Conservation (phyloP, 2,329 filamentous ascomycete species). For the Hypoxylon sp. region DNA sequence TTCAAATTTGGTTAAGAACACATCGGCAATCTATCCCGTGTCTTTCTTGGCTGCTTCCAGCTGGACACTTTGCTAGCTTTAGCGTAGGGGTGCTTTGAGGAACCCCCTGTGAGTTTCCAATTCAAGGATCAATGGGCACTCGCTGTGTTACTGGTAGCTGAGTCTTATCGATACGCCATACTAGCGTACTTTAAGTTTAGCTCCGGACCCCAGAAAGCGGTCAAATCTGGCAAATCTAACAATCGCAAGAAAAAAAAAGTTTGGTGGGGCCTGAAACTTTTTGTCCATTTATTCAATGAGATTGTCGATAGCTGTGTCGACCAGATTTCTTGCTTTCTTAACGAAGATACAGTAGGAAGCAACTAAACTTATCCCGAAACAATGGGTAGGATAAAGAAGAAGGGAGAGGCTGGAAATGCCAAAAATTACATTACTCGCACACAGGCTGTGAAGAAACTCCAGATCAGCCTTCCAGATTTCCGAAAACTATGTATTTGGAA, state of each 20-base stretch:
- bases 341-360: constrained; percentile 22
- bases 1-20: constrained; percentile 21
- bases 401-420: constrained; percentile 90
- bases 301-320: constrained; percentile 9
- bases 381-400: constrained; percentile 90
- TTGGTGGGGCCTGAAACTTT: constrained; percentile 47
- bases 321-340: constrained; percentile 22
- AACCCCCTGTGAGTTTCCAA: constrained; percentile 18
- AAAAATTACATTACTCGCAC: constrained; percentile 99
- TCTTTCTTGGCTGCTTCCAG: constrained; percentile 40
- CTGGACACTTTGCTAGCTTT: constrained; percentile 18
- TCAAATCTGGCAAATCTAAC: constrained; percentile 42
- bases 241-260: constrained; percentile 47
- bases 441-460: constrained; percentile 96
- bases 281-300: constrained; percentile 29
- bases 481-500: constrained; percentile 99
- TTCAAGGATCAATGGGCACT: constrained; percentile 8
- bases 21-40: constrained; percentile 27
- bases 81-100: constrained; percentile 21
- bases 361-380: constrained; percentile 36
- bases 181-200: constrained; percentile 28
- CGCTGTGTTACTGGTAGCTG: constrained; percentile 20
- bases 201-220: constrained; percentile 38
- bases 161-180: constrained; percentile 26
- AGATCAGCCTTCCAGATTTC: constrained; percentile 97